A percentile compares a stretch with the other conserved stretches of the same genome.
Conservation (phyloP, 345 rosid genomes). For the Tarenaya hassleriana region DNA sequence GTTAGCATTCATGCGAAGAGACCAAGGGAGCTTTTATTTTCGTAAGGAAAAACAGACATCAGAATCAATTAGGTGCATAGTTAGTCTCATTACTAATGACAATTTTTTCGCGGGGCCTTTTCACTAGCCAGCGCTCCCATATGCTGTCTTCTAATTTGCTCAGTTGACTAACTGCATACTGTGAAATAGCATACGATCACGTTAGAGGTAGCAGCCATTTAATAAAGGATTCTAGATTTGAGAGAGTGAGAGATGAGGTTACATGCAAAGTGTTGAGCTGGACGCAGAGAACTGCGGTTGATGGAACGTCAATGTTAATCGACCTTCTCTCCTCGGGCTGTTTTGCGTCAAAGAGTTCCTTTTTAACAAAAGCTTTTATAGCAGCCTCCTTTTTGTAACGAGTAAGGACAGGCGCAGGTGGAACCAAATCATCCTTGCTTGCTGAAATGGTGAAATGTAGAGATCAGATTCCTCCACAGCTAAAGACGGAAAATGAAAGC, state of each 20-base stretch:
- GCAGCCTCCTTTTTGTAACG: constrained; percentile 85
- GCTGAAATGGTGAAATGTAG: constrained; percentile 43
- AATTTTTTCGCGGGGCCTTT: constrained; percentile 54
- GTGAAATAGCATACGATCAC: constrained; percentile 28
- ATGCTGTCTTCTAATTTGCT: constrained; percentile 92
- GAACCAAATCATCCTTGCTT: constrained; percentile 82
- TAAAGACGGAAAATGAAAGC: constrained; percentile 6
- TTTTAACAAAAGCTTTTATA: constrained; percentile 87
- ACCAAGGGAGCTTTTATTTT: background rate
- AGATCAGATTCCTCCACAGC: constrained; percentile 16
- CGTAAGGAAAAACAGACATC: constrained; percentile 13
- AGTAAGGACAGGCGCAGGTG: constrained; percentile 92
- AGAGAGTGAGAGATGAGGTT: constrained; percentile 33
- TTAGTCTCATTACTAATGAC: constrained; percentile 50
- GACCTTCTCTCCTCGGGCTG: constrained; percentile 67
- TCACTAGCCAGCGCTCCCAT: constrained; percentile 70
- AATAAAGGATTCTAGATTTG: constrained; percentile 13
- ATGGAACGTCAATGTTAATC: constrained; percentile 47
- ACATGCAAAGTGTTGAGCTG: constrained; percentile 90
- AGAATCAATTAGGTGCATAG: constrained; percentile 2
- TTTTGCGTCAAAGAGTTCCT: constrained; percentile 84
- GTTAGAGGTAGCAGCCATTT: constrained; percentile 12
- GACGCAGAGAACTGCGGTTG: constrained; percentile 71
- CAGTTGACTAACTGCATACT: constrained; percentile 94
- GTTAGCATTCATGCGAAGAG: constrained; percentile 2